Percentiles rank a stretch among this genome's conserved stretches.
Evolutionary conservation across 148 eudicot genomes (phyloP).

Genomic region (Silene conica): DNA sequence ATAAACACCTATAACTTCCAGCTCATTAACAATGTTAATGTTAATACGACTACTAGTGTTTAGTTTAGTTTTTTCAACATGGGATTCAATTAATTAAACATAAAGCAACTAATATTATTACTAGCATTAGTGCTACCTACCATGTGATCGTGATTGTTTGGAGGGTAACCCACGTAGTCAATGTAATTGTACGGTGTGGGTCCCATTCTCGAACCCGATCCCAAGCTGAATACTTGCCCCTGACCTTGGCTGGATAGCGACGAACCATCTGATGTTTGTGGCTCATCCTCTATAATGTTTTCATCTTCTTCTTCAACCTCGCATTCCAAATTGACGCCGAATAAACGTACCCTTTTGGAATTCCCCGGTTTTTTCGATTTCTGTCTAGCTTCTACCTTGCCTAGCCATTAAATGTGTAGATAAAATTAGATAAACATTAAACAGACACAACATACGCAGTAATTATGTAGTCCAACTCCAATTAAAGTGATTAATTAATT

Average conservation of each 20-base stretch:
- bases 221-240: not conserved
- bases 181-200: slow-evolving; percentile 23
- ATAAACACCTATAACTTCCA: slow-evolving; percentile 1
- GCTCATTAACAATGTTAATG: not conserved
- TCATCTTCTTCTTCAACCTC: slow-evolving; percentile 30
- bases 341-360: slow-evolving; percentile 56
- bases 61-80: not conserved
- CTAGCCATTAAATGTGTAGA: not conserved
- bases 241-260: slow-evolving; percentile 46
- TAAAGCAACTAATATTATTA: not conserved
- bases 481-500: not conserved
- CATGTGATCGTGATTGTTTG: slow-evolving; percentile 36
- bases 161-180: slow-evolving; percentile 27
- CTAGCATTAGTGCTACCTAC: slow-evolving; percentile 23
- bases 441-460: not conserved
- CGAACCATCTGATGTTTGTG: slow-evolving; percentile 42
- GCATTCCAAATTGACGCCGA: slow-evolving; percentile 78
- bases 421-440: not conserved
- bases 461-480: not conserved
- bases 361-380: slow-evolving; percentile 25
- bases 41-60: not conserved
- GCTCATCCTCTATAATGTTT: slow-evolving; percentile 8
- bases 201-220: slow-evolving; percentile 3
- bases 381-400: slow-evolving; percentile 22
- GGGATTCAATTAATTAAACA: not conserved